A percentile compares a stretch with the other conserved stretches of the same genome.
Evolutionary conservation across 2,329 filamentous ascomycete species (phyloP).

Genomic region (Colletotrichum sp.): DNA sequence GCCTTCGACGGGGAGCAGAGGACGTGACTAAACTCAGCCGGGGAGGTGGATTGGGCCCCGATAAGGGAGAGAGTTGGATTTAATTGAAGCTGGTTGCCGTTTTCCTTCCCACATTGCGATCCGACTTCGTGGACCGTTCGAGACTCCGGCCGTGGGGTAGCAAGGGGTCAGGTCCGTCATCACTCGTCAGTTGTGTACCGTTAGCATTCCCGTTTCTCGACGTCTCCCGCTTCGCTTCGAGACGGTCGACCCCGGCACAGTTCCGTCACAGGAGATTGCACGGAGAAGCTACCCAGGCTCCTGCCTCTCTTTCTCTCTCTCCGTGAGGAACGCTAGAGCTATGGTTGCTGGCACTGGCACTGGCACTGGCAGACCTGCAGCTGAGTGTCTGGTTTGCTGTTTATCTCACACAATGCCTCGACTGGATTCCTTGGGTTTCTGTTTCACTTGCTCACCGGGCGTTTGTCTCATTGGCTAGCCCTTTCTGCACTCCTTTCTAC

Average conservation of each 20-base stretch:
- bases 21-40: background rate
- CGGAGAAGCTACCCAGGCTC: background rate
- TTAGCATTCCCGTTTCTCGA: background rate
- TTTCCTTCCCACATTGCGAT: background rate
- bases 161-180: background rate
- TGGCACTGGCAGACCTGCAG: background rate
- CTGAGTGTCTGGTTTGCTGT: background rate
- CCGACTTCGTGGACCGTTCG: background rate
- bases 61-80: background rate
- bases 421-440: slow-evolving; percentile 21
- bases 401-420: slow-evolving; percentile 4
- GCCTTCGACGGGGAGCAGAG: background rate
- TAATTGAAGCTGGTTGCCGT: background rate
- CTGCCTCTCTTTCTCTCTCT: background rate
- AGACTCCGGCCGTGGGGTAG: background rate
- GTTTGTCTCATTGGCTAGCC: slow-evolving; percentile 11
- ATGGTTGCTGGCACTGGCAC: background rate
- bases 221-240: background rate
- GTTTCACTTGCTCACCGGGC: slow-evolving; percentile 21
- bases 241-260: background rate
- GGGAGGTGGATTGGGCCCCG: background rate
- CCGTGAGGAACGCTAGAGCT: background rate
- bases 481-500: slow-evolving; percentile 22
- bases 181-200: background rate
- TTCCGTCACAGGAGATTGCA: background rate